Base-by-base conservation (phyloP, 106 monocot species). In the Hemerocallis citrina region DNA sequence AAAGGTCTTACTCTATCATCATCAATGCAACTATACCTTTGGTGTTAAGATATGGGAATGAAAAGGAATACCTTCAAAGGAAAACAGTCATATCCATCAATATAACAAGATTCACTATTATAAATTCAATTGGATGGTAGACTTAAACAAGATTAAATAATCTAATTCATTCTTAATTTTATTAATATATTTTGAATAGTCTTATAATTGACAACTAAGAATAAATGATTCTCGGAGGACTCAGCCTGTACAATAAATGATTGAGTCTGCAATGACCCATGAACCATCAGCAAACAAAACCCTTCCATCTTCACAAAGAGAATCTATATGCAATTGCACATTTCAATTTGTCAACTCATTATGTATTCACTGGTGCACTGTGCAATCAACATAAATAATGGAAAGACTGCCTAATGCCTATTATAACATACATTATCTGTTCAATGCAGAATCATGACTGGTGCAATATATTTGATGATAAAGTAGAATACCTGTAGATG, bases 231-330 rank as follows among this genome's bases (percentile, higher is more conserved):
- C 20, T 1, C n/a, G 32, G 44, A 31, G 30, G 15, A 50, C 35
- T 55, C 10, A 85, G 75, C 87, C 88, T 15, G 88, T 88, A 37
- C 88, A 88, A 24, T 88, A 88, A 46, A 88, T 72, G 29, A 88
- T 77, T 2, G 79, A 55, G 60, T 83, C 77, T 16, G 80, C 83
- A 32, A 71, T 33, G 1, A 83, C 66, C 19, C 7, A 71, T 1
- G 70, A 44, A 1, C 79, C 83, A 70, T 76, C 88, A 16, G 34
- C 27, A 57, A 88, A 88, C 14, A 52, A 20, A 57, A 88, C 88
- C 54, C 49, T 37, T 27, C 88, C 83, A 54, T 79, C 88, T 43
- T 73, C 76, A 52, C 24, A 29, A 6, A 88, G 67, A 30, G 32
- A 43, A 11, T 77, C 77, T 22, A 88, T 68, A 82, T 88, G 69